Base-by-base conservation (phyloP, 2,329 filamentous ascomycete species). In the Hortaea sp. region DNA sequence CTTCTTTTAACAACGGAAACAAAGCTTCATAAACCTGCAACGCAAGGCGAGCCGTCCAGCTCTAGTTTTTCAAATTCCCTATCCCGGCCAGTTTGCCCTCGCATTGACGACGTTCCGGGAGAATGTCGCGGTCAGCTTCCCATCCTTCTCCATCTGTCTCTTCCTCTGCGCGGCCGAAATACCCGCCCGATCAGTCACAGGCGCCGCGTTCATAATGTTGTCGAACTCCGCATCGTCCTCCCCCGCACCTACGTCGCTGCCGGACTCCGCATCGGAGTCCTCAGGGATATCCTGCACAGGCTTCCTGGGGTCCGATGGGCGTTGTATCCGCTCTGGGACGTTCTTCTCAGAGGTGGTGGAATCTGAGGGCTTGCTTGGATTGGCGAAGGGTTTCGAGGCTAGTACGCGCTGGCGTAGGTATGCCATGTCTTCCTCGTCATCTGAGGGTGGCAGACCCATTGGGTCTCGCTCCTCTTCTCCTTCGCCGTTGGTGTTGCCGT, bases 391-490 rank as follows among this genome's bases (percentile, higher is more conserved):
- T 62, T 90, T 95, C 5, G 90, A 95, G 5, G 84, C 85, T 2
- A 98, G 76, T n/a, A 97, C 88, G 57, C 87, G 86, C 45, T 84
- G 81, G 42, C 92, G 79, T 44, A 98, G 82, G 60, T 94, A 89
- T 32, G 87, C 89, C 89, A 97, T 97, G 61, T 88, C 82, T 47
- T 95, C 86, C 54, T 87, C 88, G 47, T 95, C 86, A 55, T 87
- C 83, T 4, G 66, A 65, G 46, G 88, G 84, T 7, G 88, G 88
- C 40, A 94, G 77, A 45, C 79, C 82, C 57, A 83, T 89, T 0
- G 81, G 82, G 56, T 92, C 85, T 54, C 74, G 66, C 20, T 76
- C 67, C 28, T 72, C 66, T 11, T 72, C 70, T 20, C 70, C 66
- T 2, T 63, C 61, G 12, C 66, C 51, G 0, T 54, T 70, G n/a